phyloP scores from a whole-genome alignment of 2,329 filamentous ascomycete species.

The Botrytis sinoallii region DNA sequence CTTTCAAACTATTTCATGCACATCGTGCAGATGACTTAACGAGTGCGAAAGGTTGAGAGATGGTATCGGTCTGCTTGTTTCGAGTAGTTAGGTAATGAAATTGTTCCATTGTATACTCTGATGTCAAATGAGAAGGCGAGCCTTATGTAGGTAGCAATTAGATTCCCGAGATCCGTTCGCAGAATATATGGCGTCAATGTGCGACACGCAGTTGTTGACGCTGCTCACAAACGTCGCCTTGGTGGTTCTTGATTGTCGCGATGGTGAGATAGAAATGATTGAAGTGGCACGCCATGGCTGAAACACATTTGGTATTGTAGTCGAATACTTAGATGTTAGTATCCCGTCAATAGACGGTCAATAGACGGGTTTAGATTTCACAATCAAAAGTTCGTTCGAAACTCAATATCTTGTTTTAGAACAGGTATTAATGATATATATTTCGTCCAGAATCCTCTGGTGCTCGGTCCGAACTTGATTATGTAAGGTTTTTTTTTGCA shows the following conservation, averaged over 20 bases:
- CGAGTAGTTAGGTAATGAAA: no score
- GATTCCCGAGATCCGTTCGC: neutral
- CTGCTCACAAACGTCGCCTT: neutral
- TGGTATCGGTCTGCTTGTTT: neutral
- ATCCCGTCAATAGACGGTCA: neutral
- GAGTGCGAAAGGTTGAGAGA: neutral
- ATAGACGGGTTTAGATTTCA: neutral
- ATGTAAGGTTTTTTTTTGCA: neutral
- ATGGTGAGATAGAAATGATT: neutral
- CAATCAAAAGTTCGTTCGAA: neutral
- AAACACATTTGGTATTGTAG: neutral
- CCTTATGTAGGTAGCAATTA: neutral
- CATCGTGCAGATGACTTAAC: neutral
- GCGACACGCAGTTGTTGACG: neutral
- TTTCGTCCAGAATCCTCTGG: neutral
- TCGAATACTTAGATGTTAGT: neutral
- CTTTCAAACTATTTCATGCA: neutral
- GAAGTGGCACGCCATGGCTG: neutral
- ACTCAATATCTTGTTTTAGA: neutral
- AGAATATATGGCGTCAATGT: neutral
- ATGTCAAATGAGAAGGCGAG: neutral
- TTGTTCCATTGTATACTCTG: no score
- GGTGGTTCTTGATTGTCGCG: neutral
- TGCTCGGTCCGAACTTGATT: neutral
- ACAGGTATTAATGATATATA: neutral